phyloP scores from a whole-genome alignment of 768 basidiomycete genomes.

The Lactarius trivialis region DNA sequence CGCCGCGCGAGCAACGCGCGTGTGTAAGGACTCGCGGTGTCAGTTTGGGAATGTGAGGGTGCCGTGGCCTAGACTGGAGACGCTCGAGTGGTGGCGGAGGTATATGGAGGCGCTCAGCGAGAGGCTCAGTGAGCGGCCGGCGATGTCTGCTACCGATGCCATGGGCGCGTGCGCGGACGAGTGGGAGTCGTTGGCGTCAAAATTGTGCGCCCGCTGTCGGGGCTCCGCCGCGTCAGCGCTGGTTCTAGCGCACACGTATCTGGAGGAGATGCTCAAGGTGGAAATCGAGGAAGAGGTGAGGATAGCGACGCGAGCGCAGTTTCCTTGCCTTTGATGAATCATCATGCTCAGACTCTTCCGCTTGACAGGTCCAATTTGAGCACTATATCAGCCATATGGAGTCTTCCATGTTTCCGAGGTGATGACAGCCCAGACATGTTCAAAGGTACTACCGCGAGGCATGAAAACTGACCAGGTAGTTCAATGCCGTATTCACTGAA shows the following conservation, averaged over 20 bases:
- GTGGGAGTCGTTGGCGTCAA: conserved; percentile 4
- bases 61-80: background rate
- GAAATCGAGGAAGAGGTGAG: conserved; percentile 11
- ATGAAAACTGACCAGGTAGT: background rate
- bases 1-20: background rate
- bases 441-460: background rate
- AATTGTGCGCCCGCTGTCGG: conserved; percentile 9
- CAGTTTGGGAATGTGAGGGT: conserved; percentile 5
- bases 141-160: background rate
- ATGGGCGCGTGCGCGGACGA: conserved; percentile 1
- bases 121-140: background rate
- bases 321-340: background rate
- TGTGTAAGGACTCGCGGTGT: conserved; percentile 3
- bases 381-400: conserved; percentile 9
- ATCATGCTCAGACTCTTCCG: background rate
- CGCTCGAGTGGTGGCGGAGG: conserved; percentile 3
- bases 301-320: background rate
- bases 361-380: background rate
- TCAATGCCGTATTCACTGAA: background rate
- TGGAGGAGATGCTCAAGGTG: conserved; percentile 3
- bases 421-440: background rate
- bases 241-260: conserved; percentile 2
- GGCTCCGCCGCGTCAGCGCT: background rate
- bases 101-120: conserved; percentile 3
- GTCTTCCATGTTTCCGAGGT: conserved; percentile 13